These are phyloP conservation scores for Microascus cirrosus DNA, from an alignment of 2,329 filamentous ascomycete genomes.

Conservation along the genomic window DNA sequence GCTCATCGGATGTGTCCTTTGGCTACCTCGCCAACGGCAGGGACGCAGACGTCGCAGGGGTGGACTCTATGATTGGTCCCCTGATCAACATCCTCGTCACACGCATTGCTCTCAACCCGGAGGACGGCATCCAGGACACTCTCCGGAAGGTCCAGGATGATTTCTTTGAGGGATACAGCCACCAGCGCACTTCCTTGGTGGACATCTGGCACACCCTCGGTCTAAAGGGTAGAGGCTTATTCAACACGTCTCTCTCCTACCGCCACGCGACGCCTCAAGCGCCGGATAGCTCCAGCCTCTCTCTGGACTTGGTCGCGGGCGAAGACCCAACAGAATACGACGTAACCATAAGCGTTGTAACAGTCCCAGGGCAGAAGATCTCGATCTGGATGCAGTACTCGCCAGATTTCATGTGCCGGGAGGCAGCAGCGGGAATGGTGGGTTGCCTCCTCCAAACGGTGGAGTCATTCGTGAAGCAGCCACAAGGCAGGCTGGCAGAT, in stretches of 20 bases:
- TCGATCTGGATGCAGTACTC: neutral
- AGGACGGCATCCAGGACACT: neutral
- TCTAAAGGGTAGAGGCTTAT: neutral
- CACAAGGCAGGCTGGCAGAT: neutral
- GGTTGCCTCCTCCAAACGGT: neutral
- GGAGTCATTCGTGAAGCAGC: neutral
- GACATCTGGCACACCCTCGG: neutral
- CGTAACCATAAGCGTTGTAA: neutral
- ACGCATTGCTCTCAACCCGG: conserved; percentile 17
- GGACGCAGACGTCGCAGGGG: conserved; percentile 34
- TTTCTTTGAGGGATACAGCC: neutral
- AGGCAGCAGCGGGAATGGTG: neutral
- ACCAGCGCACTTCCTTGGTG: neutral
- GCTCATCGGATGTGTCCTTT: conserved; percentile 35
- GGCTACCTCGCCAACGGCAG: conserved; percentile 42
- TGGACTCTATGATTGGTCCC: conserved; percentile 35
- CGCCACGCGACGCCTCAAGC: neutral
- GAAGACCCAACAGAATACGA: conserved; percentile 13
- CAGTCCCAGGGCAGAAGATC: neutral
- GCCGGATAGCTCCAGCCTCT: neutral
- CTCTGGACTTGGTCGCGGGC: conserved; percentile 15
- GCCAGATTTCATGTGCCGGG: neutral
- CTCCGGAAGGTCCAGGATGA: neutral
- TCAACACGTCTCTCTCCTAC: neutral
- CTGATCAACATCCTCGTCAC: conserved; percentile 45